Evolutionary conservation across 495 filamentous ascomycete genomes (phyloP).

Genomic region (Penicillium psychrofluorescens): DNA sequence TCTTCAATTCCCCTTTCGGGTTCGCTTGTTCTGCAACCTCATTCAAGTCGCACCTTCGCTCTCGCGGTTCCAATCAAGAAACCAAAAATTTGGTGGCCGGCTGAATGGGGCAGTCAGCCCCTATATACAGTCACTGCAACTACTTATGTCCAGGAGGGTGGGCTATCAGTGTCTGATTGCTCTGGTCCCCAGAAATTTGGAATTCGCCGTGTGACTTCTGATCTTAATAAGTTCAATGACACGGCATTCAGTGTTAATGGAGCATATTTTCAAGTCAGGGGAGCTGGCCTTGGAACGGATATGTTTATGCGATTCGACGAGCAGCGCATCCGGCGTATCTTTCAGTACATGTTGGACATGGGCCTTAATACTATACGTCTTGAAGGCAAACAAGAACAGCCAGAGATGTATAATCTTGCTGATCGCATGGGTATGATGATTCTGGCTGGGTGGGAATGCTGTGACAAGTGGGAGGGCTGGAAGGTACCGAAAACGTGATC

Average conservation of each 20-base stretch:
- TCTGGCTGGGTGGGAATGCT: constrained; percentile 60
- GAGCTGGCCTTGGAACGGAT: constrained; percentile 53
- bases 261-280: constrained; percentile 50
- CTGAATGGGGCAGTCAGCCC: constrained; percentile 66
- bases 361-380: constrained; percentile 57
- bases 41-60: constrained; percentile 28
- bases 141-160: constrained; percentile 17
- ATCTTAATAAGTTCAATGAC: constrained; percentile 47
- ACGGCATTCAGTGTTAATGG: constrained; percentile 49
- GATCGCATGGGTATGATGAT: constrained; percentile 56
- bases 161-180: constrained; percentile 33
- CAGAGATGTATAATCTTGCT: constrained; percentile 49
- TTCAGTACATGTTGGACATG: constrained; percentile 47
- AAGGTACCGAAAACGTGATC: constrained; percentile 10
- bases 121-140: constrained; percentile 51
- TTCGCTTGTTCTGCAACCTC: constrained; percentile 27
- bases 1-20: background rate
- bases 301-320: constrained; percentile 53
- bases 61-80: constrained; percentile 34
- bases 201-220: constrained; percentile 46
- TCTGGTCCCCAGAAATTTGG: constrained; percentile 37
- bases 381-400: constrained; percentile 60
- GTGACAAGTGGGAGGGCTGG: constrained; percentile 64
- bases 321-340: constrained; percentile 34
- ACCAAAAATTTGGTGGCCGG: constrained; percentile 71